phyloP scores from a whole-genome alignment of 257 asterid genomes.

The Capsicum rhomboideum region DNA sequence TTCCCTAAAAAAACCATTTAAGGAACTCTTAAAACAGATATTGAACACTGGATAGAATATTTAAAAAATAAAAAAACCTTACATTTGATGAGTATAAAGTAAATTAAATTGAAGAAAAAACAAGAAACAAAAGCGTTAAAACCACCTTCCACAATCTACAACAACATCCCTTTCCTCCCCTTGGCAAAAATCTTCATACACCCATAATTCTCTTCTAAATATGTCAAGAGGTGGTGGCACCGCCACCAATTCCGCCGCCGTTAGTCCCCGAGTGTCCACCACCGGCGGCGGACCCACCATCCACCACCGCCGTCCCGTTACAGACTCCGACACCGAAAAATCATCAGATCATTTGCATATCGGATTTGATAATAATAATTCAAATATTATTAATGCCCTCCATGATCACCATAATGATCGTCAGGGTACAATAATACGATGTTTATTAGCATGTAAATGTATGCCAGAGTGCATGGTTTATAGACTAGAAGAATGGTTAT shows the following conservation, averaged over 20 bases:
- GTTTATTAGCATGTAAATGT: slow-evolving; percentile 26
- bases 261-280: neutral
- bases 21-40: too few relatives aligned
- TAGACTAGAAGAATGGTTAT: slow-evolving; percentile 25
- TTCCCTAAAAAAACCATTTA: too few relatives aligned
- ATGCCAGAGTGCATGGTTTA: slow-evolving; percentile 40
- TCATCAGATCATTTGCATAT: slow-evolving; percentile 17
- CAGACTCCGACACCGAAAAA: slow-evolving; percentile 27
- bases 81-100: too few relatives aligned
- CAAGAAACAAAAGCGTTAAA: too few relatives aligned
- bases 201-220: neutral
- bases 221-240: slow-evolving; percentile 62
- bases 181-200: too few relatives aligned
- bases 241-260: slow-evolving; percentile 17
- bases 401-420: neutral
- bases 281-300: slow-evolving; percentile 16
- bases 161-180: too few relatives aligned
- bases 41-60: too few relatives aligned
- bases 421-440: slow-evolving; percentile 23
- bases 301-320: slow-evolving; percentile 69
- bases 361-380: neutral
- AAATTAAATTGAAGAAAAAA: too few relatives aligned
- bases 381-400: neutral
- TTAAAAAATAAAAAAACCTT: too few relatives aligned
- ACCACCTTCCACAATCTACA: too few relatives aligned